These are phyloP conservation scores for Xylariaceae sp. DNA, from an alignment of 2,329 filamentous ascomycete species.

Conservation along the genomic window DNA sequence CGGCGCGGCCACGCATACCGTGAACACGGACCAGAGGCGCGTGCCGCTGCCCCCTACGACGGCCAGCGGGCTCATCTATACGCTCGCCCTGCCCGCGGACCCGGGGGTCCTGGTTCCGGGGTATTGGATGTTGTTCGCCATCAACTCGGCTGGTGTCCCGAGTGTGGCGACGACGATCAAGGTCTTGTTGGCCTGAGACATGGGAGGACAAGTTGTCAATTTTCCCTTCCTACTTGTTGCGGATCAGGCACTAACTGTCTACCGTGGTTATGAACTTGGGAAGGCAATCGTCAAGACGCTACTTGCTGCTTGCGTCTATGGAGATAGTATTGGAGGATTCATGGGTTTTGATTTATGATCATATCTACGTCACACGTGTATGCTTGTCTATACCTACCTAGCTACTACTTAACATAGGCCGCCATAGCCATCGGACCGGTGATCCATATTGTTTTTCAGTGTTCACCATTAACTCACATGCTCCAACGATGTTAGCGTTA, in stretches of 20 bases:
- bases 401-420: too few relatives aligned
- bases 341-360: too few relatives aligned
- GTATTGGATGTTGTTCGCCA: conserved; percentile 44
- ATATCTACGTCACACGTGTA: too few relatives aligned
- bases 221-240: too few relatives aligned
- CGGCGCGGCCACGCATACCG: conserved; percentile 42
- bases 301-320: too few relatives aligned
- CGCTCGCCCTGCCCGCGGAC: conserved; percentile 36
- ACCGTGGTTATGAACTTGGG: too few relatives aligned
- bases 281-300: too few relatives aligned
- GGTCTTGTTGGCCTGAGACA: conserved; percentile 15
- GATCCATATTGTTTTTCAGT: not conserved
- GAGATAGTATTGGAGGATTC: too few relatives aligned
- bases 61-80: conserved; percentile 28
- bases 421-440: too few relatives aligned
- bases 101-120: conserved; percentile 41
- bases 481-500: not conserved
- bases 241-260: too few relatives aligned
- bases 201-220: not conserved
- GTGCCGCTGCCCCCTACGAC: conserved; percentile 32
- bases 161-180: conserved; percentile 37
- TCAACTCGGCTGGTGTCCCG: conserved; percentile 37
- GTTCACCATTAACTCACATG: not conserved
- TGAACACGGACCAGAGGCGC: conserved; percentile 49
- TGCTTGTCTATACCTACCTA: too few relatives aligned